These are phyloP conservation scores for Nigrospora osmanthi DNA, from an alignment of 2,329 filamentous ascomycete species.

Conservation along the genomic window DNA sequence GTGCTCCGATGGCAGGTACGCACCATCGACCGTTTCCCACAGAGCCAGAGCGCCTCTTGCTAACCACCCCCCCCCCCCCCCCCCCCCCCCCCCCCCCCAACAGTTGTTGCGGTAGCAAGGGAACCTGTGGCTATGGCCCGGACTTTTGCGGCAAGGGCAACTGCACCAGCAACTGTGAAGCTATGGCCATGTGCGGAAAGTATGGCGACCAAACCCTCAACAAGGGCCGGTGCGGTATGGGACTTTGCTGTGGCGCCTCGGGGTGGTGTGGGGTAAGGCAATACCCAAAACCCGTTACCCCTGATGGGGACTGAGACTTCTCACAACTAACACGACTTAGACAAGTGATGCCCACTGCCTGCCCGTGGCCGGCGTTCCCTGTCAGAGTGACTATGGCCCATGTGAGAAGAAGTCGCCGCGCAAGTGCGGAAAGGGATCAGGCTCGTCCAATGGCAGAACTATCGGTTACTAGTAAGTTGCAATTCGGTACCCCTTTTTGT, in stretches of 20 bases:
- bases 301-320: too few species aligned
- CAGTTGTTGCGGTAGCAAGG: slow-evolving; percentile 2
- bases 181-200: slow-evolving; percentile 2
- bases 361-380: not conserved
- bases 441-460: slow-evolving; percentile 1
- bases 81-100: too few species aligned
- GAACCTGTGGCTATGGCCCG: slow-evolving; percentile 8
- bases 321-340: too few species aligned
- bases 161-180: slow-evolving; percentile 3
- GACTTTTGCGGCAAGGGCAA: slow-evolving; percentile 3
- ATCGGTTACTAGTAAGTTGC: slow-evolving; percentile 8
- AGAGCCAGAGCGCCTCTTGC: too few species aligned
- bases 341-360: too few species aligned
- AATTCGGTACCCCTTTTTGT: too few species aligned
- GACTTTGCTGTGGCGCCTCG: not conserved
- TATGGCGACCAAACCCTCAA: slow-evolving; percentile 1
- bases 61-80: too few species aligned
- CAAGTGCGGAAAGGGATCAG: slow-evolving; percentile 2
- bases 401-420: not conserved
- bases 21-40: too few species aligned
- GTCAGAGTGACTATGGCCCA: slow-evolving; percentile 1
- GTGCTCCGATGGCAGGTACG: too few species aligned
- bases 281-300: not conserved
- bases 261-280: not conserved
- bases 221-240: not conserved